A percentile compares a stretch with the other conserved stretches of the same genome.
Conservation (phyloP, 176 grass and related monocot genomes). For the Juncus effusus region DNA sequence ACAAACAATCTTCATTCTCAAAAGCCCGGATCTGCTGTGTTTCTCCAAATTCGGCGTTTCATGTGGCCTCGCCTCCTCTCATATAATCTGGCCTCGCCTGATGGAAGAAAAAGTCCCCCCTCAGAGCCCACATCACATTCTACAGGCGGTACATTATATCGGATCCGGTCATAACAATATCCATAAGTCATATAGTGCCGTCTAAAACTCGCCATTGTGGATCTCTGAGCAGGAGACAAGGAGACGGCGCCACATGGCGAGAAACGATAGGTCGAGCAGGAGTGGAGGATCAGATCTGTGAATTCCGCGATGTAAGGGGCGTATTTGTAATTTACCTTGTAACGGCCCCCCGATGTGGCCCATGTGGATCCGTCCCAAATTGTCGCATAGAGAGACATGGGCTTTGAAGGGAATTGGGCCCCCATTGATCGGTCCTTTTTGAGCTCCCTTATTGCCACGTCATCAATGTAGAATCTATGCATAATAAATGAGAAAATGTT, state of each 20-base stretch:
- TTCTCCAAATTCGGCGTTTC: conserved; percentile 30
- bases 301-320: conserved; percentile 86
- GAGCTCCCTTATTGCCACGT: conserved; percentile 64
- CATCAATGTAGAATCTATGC: conserved; percentile 87
- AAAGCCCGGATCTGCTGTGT: conserved; percentile 12
- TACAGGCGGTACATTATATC: conserved; percentile 47
- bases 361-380: conserved; percentile 95
- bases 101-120: conserved; percentile 46
- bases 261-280: conserved; percentile 25
- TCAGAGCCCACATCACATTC: conserved; percentile 64
- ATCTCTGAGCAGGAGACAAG: conserved; percentile 31
- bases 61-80: conserved; percentile 33
- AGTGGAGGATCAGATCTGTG: conserved; percentile 66
- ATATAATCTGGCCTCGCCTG: conserved; percentile 38
- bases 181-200: conserved; percentile 68
- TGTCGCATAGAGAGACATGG: conserved; percentile 91
- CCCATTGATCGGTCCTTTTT: conserved; percentile 49
- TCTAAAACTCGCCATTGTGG: conserved; percentile 59
- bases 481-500: conserved; percentile 6
- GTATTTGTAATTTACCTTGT: conserved; percentile 97
- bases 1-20: conserved; percentile 13
- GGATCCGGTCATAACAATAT: conserved; percentile 71
- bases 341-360: conserved; percentile 82
- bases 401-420: conserved; percentile 68
- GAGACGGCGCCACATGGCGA: conserved; percentile 9